Percentiles rank a stretch among this genome's conserved stretches.
Conservation (phyloP, 768 basidiomycete species). For the Trametes elegans region DNA sequence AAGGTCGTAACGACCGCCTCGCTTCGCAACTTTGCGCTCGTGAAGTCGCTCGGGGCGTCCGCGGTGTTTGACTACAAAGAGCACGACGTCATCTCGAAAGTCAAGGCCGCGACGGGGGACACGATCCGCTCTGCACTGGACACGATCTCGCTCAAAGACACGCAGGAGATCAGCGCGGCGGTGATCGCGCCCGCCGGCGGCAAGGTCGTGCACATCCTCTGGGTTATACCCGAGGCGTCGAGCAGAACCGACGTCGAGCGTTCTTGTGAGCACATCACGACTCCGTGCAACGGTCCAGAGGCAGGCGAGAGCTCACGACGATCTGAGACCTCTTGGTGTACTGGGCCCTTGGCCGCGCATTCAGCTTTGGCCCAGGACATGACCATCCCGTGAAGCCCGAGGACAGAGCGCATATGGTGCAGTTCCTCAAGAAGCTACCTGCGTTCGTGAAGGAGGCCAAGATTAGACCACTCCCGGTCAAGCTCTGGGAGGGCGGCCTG, state of each 20-base stretch:
- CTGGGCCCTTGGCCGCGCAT: constrained; percentile 7
- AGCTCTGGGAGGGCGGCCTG: constrained; percentile 23
- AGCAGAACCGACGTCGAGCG: constrained; percentile 18
- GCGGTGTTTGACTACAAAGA: constrained; percentile 40
- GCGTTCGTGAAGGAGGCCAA: constrained; percentile 18
- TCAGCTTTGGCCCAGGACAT: not conserved
- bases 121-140: constrained; percentile 28
- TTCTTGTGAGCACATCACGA: constrained; percentile 5
- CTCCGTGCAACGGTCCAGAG: not conserved
- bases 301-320: too few relatives aligned
- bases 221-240: constrained; percentile 1
- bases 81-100: constrained; percentile 27
- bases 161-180: constrained; percentile 10
- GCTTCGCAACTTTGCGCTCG: constrained; percentile 33
- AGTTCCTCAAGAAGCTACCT: constrained; percentile 17
- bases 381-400: constrained; percentile 13
- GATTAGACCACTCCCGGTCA: constrained; percentile 24
- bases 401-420: constrained; percentile 18
- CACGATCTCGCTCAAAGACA: constrained; percentile 29
- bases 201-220: constrained; percentile 7
- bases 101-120: constrained; percentile 27
- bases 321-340: too few relatives aligned
- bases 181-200: constrained; percentile 3
- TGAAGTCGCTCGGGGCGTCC: constrained; percentile 42
- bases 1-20: constrained; percentile 47